phyloP scores from a whole-genome alignment of 305 asterid species.

The Fraxinus platypoda region DNA sequence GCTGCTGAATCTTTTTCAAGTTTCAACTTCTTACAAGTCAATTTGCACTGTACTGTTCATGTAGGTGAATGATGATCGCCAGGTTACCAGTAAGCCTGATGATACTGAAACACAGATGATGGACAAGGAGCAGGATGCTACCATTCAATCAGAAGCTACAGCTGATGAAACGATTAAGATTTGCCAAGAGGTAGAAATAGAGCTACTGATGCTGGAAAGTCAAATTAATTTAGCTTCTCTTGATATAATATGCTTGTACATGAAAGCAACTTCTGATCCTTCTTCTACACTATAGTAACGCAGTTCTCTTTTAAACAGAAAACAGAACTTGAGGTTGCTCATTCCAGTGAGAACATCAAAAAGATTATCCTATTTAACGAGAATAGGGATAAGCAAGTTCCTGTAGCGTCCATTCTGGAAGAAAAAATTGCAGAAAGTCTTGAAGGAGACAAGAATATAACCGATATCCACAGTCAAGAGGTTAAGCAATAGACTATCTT shows the following conservation, averaged over 20 bases:
- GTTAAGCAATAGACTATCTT: background rate
- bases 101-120: conserved; percentile 15
- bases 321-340: conserved; percentile 9
- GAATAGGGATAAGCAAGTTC: background rate
- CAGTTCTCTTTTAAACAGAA: conserved; percentile 19
- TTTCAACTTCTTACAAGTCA: background rate
- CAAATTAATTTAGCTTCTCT: background rate
- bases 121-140: conserved; percentile 15
- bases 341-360: conserved; percentile 1
- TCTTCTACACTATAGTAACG: background rate
- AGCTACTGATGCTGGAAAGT: background rate
- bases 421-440: background rate
- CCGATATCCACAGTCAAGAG: conserved; percentile 16
- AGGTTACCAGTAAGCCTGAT: conserved; percentile 3
- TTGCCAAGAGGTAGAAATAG: conserved; percentile 13
- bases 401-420: background rate
- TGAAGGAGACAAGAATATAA: conserved; percentile 3
- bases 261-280: background rate
- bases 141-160: conserved; percentile 18
- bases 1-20: background rate
- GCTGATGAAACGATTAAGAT: conserved; percentile 17
- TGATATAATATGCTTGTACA: background rate
- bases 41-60: background rate
- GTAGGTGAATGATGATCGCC: conserved; percentile 17
- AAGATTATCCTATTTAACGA: background rate